Percentiles rank a stretch among this genome's conserved stretches.
These are phyloP conservation scores for Kwoniella dendrophila DNA, from an alignment of 768 basidiomycete genomes.

Conservation along the genomic window DNA sequence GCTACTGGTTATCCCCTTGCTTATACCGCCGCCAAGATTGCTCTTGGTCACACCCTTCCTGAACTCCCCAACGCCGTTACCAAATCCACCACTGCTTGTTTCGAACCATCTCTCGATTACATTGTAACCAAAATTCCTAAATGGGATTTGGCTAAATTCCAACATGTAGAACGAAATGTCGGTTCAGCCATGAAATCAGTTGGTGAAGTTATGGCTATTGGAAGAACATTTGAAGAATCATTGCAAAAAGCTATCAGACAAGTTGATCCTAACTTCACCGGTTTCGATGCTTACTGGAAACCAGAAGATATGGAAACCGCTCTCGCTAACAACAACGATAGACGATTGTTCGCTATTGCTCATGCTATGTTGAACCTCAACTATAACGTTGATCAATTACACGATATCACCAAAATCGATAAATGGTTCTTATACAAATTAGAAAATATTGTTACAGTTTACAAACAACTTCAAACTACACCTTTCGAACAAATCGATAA, in stretches of 20 bases:
- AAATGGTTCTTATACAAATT: slow-evolving; percentile 99
- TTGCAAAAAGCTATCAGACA: slow-evolving; percentile 97
- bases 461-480: slow-evolving; percentile 70
- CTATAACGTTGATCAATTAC: slow-evolving; percentile 85
- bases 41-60: slow-evolving; percentile 93
- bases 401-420: slow-evolving; percentile 97
- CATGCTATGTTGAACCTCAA: slow-evolving; percentile 94
- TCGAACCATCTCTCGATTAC: slow-evolving; percentile 97
- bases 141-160: slow-evolving; percentile 98
- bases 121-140: slow-evolving; percentile 99
- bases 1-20: slow-evolving; percentile 98
- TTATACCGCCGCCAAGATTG: slow-evolving; percentile 98
- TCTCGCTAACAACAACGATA: slow-evolving; percentile 83
- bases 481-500: slow-evolving; percentile 70
- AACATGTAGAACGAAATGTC: slow-evolving; percentile 88
- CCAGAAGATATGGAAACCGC: slow-evolving; percentile 82
- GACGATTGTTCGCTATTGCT: slow-evolving; percentile 93
- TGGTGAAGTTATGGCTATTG: slow-evolving; percentile 99
- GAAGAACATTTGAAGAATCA: slow-evolving; percentile 97
- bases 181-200: slow-evolving; percentile 99
- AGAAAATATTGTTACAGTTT: slow-evolving; percentile 94
- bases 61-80: slow-evolving; percentile 99
- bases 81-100: slow-evolving; percentile 98
- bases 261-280: slow-evolving; percentile 93
- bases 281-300: slow-evolving; percentile 91